Conservation (phyloP, 495 filamentous ascomycete species). For the Thermochaetoides thermophila region DNA sequence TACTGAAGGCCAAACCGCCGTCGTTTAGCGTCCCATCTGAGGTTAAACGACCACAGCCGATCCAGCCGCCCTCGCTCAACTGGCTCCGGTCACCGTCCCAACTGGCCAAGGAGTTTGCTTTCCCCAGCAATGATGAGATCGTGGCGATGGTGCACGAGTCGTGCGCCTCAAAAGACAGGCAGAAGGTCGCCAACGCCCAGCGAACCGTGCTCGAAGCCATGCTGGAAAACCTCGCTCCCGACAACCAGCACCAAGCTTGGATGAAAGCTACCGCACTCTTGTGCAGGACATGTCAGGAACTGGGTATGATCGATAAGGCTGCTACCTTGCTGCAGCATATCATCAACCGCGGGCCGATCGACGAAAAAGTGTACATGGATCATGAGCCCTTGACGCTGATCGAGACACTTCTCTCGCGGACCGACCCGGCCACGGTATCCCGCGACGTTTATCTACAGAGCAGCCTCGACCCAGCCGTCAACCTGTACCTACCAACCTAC, state of each 20-base stretch:
- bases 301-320: conserved; percentile 17
- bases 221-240: conserved; percentile 8
- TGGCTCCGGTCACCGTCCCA: no score
- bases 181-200: conserved; percentile 11
- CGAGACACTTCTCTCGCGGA: conserved; percentile 11
- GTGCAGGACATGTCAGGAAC: conserved; percentile 19
- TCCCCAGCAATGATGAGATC: conserved; percentile 8
- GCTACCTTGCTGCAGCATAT: conserved; percentile 18
- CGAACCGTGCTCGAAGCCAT: conserved; percentile 10
- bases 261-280: conserved; percentile 22
- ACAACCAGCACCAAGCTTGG: conserved; percentile 13
- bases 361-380: conserved; percentile 20
- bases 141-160: conserved; percentile 7
- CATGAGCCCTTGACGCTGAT: conserved; percentile 22
- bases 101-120: conserved; percentile 1
- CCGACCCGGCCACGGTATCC: conserved; percentile 1
- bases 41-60: no score
- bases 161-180: conserved; percentile 8
- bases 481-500: conserved; percentile 23
- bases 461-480: conserved; percentile 15
- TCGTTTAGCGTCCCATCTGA: no score
- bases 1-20: no score
- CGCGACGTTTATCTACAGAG: background rate
- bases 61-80: no score
- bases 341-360: conserved; percentile 13